Base-by-base conservation (phyloP, 768 basidiomycete species). In the Collybia sordida region DNA sequence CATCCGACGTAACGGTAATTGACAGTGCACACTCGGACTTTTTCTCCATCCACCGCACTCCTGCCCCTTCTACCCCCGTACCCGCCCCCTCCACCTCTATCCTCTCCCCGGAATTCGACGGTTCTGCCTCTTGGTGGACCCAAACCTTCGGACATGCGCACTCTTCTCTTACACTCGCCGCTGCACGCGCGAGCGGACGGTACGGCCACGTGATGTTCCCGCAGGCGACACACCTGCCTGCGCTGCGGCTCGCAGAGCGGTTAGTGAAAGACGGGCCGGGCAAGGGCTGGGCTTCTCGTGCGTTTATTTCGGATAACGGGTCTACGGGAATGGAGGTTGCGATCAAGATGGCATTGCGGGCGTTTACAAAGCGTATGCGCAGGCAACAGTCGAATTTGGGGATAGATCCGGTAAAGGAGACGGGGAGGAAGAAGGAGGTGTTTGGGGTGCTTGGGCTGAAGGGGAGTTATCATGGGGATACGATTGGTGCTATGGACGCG, bases 181-280 rank as follows among this genome's bases (percentile, higher is more conserved):
- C 93, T 0, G 94, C 95, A 1, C 76, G 79, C 27, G 93, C 94
- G 5, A 87, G 93, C 15, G 96, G 96, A 6, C 80, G 96, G 2
- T 98, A 98, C 60, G 96, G 96, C 0, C 96, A 98, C 67, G 94
- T 98, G 57, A 93, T 98, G 76, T 98, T 94, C 65, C 96, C 96
- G 7, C 83, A 88, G 55, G 89, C 90, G 2, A 85, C 85, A 0
- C 90, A 98, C 62, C 76, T 81, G 3, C 96, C 96, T 7, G 96
- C 96, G 0, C 73, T 98, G 3, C 70, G 78, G 25, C 80, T 98
- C 18, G 85, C 93, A 1, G 95, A 98, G 62, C 79, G 81, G 17
- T 74, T 98, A 18, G 67, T 96, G 15, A 64, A 73, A 22, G 62
- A 79, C 21, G 91, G 90, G 1, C 93, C 95, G 3, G 96, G 96